These are phyloP conservation scores for Venustampulla echinocandica DNA, from an alignment of 495 filamentous ascomycete species.

Conservation along the genomic window DNA sequence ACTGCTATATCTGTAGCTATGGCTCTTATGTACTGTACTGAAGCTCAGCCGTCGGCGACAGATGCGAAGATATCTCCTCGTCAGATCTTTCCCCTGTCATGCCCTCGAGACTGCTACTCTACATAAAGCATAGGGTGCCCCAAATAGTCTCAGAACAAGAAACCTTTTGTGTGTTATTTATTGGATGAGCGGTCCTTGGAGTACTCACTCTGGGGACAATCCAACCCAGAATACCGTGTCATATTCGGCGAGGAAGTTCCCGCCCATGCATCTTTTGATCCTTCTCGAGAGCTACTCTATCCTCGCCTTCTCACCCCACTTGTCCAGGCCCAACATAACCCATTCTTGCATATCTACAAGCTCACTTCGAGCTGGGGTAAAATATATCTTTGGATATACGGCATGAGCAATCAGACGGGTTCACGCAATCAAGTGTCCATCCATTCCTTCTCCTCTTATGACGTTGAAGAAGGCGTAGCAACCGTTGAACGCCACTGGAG, in stretches of 20 bases:
- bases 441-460: conserved; percentile 77
- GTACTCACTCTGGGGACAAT: conserved; percentile 50
- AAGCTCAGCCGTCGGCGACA: too few relatives aligned
- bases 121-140: too few relatives aligned
- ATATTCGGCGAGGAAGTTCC: conserved; percentile 56
- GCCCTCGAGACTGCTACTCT: too few relatives aligned
- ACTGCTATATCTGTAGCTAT: too few relatives aligned
- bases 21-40: too few relatives aligned
- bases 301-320: conserved; percentile 51
- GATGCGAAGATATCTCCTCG: too few relatives aligned
- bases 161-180: conserved; percentile 61
- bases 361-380: conserved; percentile 55
- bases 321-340: conserved; percentile 54
- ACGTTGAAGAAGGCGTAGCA: conserved; percentile 97
- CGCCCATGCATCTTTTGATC: conserved; percentile 52
- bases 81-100: too few relatives aligned
- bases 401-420: conserved; percentile 78
- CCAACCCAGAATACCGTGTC: conserved; percentile 67
- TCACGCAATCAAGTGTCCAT: conserved; percentile 85
- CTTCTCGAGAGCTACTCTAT: conserved; percentile 68
- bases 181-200: conserved; percentile 78
- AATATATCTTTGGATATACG: conserved; percentile 44
- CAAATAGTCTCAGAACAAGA: too few relatives aligned
- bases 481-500: conserved; percentile 65
- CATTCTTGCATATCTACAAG: conserved; percentile 76